Evolutionary conservation across 2,329 filamentous ascomycete genomes (phyloP), one percentile per base, ranked within the genome.

Genomic region (Hymenoscyphus fraxineus): DNA sequence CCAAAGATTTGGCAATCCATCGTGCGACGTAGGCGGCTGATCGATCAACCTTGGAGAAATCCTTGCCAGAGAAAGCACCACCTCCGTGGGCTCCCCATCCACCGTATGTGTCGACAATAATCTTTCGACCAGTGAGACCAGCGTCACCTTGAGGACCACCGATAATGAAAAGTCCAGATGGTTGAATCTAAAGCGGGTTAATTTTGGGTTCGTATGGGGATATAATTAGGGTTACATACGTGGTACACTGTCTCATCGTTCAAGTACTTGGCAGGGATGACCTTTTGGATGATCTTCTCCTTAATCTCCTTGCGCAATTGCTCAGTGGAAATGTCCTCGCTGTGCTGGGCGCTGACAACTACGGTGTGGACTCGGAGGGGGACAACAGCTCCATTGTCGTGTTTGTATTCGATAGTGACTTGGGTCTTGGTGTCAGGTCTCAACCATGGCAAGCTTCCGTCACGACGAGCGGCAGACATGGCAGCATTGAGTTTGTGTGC

Each of bases 51-150:
- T 99, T 99, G 87, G 93, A 97, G 88, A 97, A 99, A 81, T 99
- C 95, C 90, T 99, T 99, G 77, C 95, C 95, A 76, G 95, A 98
- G 91, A 99, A 99, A 80, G 95, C 95, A 90, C 95, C 95, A 85
- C 95, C 95, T 86, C 95, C 95, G 86, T 99, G 95, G 75, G 95
- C 95, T 83, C 95, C 95, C 95, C 95, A 98, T 76, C 95, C 95
- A 85, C 95, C 95, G 84, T 99, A 99, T 80, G 95, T 98, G 84
- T 99, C 95, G 79, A 99, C 95, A 58, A 76, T 89, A 87, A 99
- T 99, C 89, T 99, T 99, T 77, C 95, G 93, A 80, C 95, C 95
- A 70, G 95, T 99, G 71, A 99, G 87, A 87, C 95, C 95, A 76
- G 95, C 95, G 76, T 99, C 95, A 88, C 95, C 95, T 85, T 99